Base-by-base conservation (phyloP, 2,329 filamentous ascomycete genomes). In the Aspergillus sp. region DNA sequence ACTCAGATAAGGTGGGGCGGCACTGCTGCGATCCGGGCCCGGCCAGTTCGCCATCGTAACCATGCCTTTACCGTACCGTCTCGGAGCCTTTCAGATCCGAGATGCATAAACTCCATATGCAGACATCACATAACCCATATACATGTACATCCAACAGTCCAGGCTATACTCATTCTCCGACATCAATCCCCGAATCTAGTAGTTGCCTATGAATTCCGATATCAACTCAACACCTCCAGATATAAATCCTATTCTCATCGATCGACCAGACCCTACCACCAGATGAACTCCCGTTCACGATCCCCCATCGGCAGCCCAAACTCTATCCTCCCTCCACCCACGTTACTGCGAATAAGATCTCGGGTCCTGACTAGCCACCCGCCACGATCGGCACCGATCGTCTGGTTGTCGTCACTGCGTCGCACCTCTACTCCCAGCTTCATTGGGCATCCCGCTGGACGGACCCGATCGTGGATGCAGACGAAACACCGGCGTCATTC, bases 101-200 rank as follows among this genome's bases (percentile, higher is more conserved):
- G 46, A 52, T 45, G 62, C 70, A 23, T n/a, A 34, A 41, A n/a
- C n/a, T n/a, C 13, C 20, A 45, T 74, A 76, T 17, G 9, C 14
- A 17, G 7, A 7, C 43, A 38, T 38, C 34, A 29, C 25, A 10
- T 29, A 29, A 29, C 7, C 25, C n/a, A n/a, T n/a, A 29, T 29
- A 7, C 25, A 29, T 10, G 25, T 25, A 6, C 4, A 7, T 29
- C 9, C 9, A 29, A 7, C 4, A 29, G 25, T 6, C 25, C 25
- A 10, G 25, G n/a, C n/a, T n/a, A n/a, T n/a, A n/a, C n/a, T n/a
- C n/a, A n/a, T n/a, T 29, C 25, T 29, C 25, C 25, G 4, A 29
- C 25, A 29, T 29, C 25, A 29, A n/a, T n/a, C n/a, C 11, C 25
- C 25, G 11, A 29, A 29, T 2, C 9, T 29, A 29, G 25, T 10